Conservation (phyloP, 257 asterid genomes). For the Fraxinus quadrangulata region DNA sequence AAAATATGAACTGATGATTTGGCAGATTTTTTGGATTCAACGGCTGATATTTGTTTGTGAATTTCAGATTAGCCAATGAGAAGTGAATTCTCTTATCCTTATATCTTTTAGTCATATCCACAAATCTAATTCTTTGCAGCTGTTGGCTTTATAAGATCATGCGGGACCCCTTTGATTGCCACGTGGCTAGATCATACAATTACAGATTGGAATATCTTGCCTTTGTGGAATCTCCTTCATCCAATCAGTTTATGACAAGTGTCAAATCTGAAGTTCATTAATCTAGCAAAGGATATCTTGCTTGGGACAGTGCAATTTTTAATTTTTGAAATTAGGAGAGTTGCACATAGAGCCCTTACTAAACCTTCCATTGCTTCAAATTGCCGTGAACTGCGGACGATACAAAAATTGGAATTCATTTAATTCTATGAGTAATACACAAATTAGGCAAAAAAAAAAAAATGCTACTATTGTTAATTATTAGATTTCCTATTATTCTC, state of each 20-base stretch:
- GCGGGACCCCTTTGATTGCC: slow-evolving; percentile 24
- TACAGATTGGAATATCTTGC: slow-evolving; percentile 22
- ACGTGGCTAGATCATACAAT: slow-evolving; percentile 20
- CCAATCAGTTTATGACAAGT: slow-evolving; percentile 39
- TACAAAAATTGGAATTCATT: too few relatives aligned
- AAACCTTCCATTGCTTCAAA: too few relatives aligned
- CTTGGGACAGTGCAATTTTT: neutral
- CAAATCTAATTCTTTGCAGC: slow-evolving; percentile 51
- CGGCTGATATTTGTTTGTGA: slow-evolving; percentile 47
- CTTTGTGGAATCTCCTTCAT: slow-evolving; percentile 24
- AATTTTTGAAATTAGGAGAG: neutral
- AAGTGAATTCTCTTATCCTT: slow-evolving; percentile 61
- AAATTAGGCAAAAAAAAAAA: too few relatives aligned
- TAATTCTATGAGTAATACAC: too few relatives aligned
- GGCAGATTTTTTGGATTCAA: slow-evolving; percentile 49
- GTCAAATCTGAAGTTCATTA: neutral
- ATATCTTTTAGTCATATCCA: slow-evolving; percentile 58
- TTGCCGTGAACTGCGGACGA: too few relatives aligned
- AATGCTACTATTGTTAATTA: too few relatives aligned
- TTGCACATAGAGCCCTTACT: neutral
- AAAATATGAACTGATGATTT: slow-evolving; percentile 37
- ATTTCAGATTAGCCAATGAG: slow-evolving; percentile 56
- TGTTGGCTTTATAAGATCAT: slow-evolving; percentile 51
- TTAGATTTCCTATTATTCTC: too few relatives aligned
- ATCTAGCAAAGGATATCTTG: slow-evolving; percentile 10